A percentile compares a stretch with the other conserved stretches of the same genome.
Evolutionary conservation across 2,329 filamentous ascomycete genomes (phyloP).

Genomic region (Capronia americana): DNA sequence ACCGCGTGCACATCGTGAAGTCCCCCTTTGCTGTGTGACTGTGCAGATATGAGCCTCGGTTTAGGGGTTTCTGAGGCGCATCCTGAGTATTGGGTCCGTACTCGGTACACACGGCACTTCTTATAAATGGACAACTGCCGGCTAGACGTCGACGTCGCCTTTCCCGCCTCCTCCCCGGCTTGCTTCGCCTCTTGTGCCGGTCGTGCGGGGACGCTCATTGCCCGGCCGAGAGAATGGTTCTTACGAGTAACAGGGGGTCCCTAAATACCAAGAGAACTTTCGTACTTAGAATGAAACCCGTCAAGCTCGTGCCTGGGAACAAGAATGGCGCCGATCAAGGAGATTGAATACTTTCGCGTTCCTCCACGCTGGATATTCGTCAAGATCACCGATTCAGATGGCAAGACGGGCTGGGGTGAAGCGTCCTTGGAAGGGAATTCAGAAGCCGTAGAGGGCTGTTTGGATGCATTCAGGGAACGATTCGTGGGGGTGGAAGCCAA

Average conservation of each 20-base stretch:
- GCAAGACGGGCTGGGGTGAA: conserved; percentile 16
- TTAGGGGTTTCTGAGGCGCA: background rate
- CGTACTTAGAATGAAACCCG: background rate
- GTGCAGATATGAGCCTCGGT: conserved; percentile 15
- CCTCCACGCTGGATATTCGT: conserved; percentile 19
- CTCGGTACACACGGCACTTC: conserved; percentile 12
- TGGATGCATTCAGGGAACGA: conserved; percentile 20
- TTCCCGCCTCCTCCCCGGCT: background rate
- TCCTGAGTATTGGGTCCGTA: conserved; percentile 6
- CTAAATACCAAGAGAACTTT: conserved; percentile 9
- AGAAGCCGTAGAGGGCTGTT: conserved; percentile 19
- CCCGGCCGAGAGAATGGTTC: conserved; percentile 10
- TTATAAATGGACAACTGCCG: conserved; percentile 16
- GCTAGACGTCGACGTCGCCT: conserved; percentile 11
- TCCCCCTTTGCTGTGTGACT: conserved; percentile 6
- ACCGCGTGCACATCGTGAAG: conserved; percentile 2
- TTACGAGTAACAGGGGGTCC: too few species aligned
- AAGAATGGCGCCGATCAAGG: conserved; percentile 17
- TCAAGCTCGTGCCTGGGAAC: conserved; percentile 11
- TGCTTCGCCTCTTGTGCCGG: conserved; percentile 10
- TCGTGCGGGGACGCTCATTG: conserved; percentile 16
- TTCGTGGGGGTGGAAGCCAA: conserved; percentile 18
- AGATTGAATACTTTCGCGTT: conserved; percentile 20
- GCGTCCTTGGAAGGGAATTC: conserved; percentile 16
- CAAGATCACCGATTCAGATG: conserved; percentile 17